Evolutionary conservation across 768 basidiomycete genomes (phyloP).

Genomic region (Boletales sp.): DNA sequence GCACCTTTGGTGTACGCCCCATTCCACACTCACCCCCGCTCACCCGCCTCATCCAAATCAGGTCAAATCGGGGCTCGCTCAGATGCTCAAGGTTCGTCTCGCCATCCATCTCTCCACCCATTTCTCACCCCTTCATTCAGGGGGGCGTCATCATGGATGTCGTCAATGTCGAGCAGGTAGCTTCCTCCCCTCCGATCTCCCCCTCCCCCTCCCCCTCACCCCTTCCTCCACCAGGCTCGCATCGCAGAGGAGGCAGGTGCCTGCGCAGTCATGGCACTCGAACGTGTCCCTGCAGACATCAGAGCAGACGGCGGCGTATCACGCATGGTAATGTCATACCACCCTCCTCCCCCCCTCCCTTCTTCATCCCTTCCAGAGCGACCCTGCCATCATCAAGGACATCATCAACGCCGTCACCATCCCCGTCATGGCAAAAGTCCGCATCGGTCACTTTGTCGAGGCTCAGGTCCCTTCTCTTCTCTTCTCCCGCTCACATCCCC

Average conservation of each 20-base stretch:
- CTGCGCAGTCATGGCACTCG: slow-evolving; percentile 96
- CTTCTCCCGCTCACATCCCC: not conserved
- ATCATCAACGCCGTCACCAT: slow-evolving; percentile 95
- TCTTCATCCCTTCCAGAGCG: slow-evolving; percentile 50
- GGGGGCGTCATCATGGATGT: slow-evolving; percentile 97
- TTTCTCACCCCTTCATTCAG: slow-evolving; percentile 31
- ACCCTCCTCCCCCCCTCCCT: not conserved
- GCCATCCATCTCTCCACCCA: not conserved
- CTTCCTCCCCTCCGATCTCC: not conserved
- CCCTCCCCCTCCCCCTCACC: slow-evolving; percentile 22
- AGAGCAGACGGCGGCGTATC: slow-evolving; percentile 90
- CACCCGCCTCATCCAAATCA: slow-evolving; percentile 24
- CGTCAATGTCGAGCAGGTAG: slow-evolving; percentile 67
- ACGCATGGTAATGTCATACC: slow-evolving; percentile 68
- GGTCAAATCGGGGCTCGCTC: slow-evolving; percentile 93
- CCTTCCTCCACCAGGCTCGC: slow-evolving; percentile 55
- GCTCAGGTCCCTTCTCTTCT: slow-evolving; percentile 58
- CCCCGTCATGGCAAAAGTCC: slow-evolving; percentile 94
- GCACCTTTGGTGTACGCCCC: slow-evolving; percentile 64
- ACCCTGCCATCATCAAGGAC: slow-evolving; percentile 94
- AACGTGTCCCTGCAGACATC: slow-evolving; percentile 95
- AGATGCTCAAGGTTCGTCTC: slow-evolving; percentile 84
- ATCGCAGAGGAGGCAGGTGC: slow-evolving; percentile 98
- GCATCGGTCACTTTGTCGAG: slow-evolving; percentile 98
- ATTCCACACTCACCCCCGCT: not conserved